Conservation (phyloP, 1,284 basidiomycete species). For the Melanopsichium pennsylvanicum region DNA sequence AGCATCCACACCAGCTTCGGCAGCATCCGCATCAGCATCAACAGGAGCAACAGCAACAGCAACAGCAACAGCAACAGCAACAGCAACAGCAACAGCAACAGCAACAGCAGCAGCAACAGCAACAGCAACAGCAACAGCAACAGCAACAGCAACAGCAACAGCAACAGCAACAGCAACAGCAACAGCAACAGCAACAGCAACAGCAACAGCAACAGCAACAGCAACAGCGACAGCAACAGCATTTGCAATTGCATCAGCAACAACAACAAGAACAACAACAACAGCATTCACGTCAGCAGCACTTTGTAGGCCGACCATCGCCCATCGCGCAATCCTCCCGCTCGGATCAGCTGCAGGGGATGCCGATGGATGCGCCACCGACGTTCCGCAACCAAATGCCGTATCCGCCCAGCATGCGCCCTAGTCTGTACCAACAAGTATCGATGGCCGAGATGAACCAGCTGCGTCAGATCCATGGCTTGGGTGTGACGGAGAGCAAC, state of each 20-base stretch:
- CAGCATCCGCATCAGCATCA: constrained; percentile 12
- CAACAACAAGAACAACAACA: constrained; percentile 4
- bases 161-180: constrained; percentile 5
- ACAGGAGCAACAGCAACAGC: constrained; percentile 28
- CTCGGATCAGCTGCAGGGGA: constrained; percentile 20
- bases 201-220: constrained; percentile 17
- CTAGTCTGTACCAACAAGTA: constrained; percentile 52
- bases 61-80: neutral
- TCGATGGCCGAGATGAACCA: constrained; percentile 48
- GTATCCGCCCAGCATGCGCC: constrained; percentile 40
- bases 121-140: constrained; percentile 17
- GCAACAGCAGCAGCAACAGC: constrained; percentile 11
- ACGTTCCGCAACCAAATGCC: constrained; percentile 33
- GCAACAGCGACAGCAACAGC: constrained; percentile 2
- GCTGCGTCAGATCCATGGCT: constrained; percentile 27
- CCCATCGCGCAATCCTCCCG: constrained; percentile 24
- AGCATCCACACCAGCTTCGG: constrained; percentile 11
- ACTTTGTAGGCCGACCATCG: constrained; percentile 9
- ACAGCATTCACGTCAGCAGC: constrained; percentile 4
- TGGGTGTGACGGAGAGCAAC: constrained; percentile 29
- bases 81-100: constrained; percentile 21
- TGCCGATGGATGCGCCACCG: constrained; percentile 21
- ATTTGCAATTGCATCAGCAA: constrained; percentile 1
- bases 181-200: constrained; percentile 13
- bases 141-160: constrained; percentile 10